Evolutionary conservation across 2,329 filamentous ascomycete genomes (phyloP).

Genomic region (Fusarium domesticum): DNA sequence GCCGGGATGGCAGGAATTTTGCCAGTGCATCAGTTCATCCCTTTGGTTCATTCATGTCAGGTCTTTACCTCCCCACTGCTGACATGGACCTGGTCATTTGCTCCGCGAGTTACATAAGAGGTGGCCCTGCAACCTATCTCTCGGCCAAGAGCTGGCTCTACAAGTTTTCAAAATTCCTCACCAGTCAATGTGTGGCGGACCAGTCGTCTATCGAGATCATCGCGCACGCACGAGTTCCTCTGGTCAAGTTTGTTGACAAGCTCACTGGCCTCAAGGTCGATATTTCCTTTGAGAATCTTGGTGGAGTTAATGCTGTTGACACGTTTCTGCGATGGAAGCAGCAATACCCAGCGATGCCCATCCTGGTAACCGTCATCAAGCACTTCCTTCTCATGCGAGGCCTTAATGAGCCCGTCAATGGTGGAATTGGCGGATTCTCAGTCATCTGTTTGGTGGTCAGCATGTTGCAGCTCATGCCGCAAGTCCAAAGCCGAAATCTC

Average conservation of each 20-base stretch:
- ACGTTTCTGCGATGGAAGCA: conserved; percentile 80
- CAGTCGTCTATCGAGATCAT: conserved; percentile 65
- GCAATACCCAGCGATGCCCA: conserved; percentile 79
- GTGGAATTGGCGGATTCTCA: conserved; percentile 90
- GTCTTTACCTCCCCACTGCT: conserved; percentile 66
- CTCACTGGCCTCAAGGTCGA: conserved; percentile 81
- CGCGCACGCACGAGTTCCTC: conserved; percentile 74
- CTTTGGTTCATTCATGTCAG: conserved; percentile 94
- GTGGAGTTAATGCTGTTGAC: conserved; percentile 73
- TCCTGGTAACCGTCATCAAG: conserved; percentile 84
- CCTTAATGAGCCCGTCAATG: conserved; percentile 86
- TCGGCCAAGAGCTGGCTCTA: conserved; percentile 56
- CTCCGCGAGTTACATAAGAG: conserved; percentile 53
- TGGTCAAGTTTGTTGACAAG: conserved; percentile 85
- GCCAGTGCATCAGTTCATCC: conserved; percentile 62
- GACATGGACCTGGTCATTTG: conserved; percentile 94
- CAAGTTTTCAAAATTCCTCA: conserved; percentile 60
- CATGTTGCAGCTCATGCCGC: conserved; percentile 77
- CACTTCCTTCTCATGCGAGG: conserved; percentile 87
- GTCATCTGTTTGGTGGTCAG: conserved; percentile 92
- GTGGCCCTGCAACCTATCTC: conserved; percentile 47
- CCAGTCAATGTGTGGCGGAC: conserved; percentile 54
- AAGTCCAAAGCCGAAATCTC: conserved; percentile 60
- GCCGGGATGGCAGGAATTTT: conserved; percentile 47
- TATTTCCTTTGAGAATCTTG: conserved; percentile 89